Conservation (phyloP, 1,284 basidiomycete species). For the Ganoderma leucocontextum region DNA sequence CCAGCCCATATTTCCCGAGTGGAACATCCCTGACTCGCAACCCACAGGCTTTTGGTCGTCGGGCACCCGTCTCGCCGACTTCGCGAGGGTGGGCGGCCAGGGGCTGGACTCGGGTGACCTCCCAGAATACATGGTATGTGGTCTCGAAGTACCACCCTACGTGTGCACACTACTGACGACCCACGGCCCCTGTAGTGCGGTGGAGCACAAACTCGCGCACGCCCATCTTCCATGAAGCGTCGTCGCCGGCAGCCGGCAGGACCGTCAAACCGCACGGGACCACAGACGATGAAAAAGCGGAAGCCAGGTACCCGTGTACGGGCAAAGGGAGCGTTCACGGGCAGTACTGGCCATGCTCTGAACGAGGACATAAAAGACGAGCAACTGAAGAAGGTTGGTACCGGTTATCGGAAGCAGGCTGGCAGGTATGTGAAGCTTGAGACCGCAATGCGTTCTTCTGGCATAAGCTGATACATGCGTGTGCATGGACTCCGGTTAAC, state of each 20-base stretch:
- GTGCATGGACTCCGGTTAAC: not conserved
- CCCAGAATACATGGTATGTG: slow-evolving; percentile 77
- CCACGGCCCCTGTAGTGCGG: slow-evolving; percentile 64
- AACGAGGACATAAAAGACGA: slow-evolving; percentile 52
- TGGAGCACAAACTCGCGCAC: slow-evolving; percentile 72
- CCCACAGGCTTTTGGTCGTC: slow-evolving; percentile 80
- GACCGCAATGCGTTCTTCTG: not conserved
- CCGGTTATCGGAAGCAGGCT: slow-evolving; percentile 75
- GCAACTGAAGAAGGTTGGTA: slow-evolving; percentile 52
- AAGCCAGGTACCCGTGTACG: slow-evolving; percentile 75
- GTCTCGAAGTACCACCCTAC: not conserved
- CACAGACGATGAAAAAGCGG: slow-evolving; percentile 68
- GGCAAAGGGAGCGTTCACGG: slow-evolving; percentile 63
- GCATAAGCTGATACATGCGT: not conserved
- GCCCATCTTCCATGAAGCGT: slow-evolving; percentile 57
- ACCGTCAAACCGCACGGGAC: slow-evolving; percentile 63
- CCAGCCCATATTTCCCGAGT: not conserved
- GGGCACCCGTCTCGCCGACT: slow-evolving; percentile 72
- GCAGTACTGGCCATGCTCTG: slow-evolving; percentile 59
- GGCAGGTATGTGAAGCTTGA: slow-evolving; percentile 54
- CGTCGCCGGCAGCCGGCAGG: slow-evolving; percentile 50
- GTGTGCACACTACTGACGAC: not conserved
- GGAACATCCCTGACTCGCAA: not conserved
- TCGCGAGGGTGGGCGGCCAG: slow-evolving; percentile 57
- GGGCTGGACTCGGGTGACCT: slow-evolving; percentile 63